phyloP scores from a whole-genome alignment of 306 rosid species.

The Rubus parviflorus region DNA sequence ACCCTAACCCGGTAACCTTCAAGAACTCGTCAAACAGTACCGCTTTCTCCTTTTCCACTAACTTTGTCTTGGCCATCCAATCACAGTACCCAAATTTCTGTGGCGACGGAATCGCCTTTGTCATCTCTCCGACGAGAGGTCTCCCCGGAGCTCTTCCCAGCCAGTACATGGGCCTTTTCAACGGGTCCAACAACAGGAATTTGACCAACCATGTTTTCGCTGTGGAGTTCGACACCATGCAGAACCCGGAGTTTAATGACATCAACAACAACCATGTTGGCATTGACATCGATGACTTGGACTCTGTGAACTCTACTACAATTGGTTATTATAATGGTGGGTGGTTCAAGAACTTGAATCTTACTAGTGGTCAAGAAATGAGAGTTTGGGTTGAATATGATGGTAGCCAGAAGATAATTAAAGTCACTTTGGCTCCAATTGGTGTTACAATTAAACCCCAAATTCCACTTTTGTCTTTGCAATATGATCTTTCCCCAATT shows the following conservation, averaged over 20 bases:
- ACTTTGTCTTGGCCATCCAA: constrained; percentile 28
- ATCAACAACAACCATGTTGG: constrained; percentile 32
- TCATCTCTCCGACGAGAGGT: constrained; percentile 26
- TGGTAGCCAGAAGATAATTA: constrained; percentile 7
- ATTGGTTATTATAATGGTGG: constrained; percentile 11
- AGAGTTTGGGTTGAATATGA: constrained; percentile 38
- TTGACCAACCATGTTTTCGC: constrained; percentile 30
- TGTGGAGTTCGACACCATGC: constrained; percentile 31
- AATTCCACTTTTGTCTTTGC: constrained; percentile 24
- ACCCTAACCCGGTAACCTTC: constrained; percentile 44
- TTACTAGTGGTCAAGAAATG: constrained; percentile 28
- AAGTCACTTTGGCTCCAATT: constrained; percentile 28
- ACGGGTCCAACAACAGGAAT: not conserved
- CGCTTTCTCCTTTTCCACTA: constrained; percentile 29
- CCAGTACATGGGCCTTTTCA: constrained; percentile 34
- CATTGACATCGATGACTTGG: constrained; percentile 32
- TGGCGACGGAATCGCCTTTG: constrained; percentile 35
- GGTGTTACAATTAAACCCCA: constrained; percentile 14
- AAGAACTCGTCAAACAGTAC: constrained; percentile 34
- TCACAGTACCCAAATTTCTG: constrained; percentile 11
- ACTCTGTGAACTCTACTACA: constrained; percentile 6
- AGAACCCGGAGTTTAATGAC: constrained; percentile 18
- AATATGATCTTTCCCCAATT: constrained; percentile 18
- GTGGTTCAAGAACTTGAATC: not conserved
- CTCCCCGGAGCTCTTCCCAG: constrained; percentile 12